These are phyloP conservation scores for Talaromyces borbonicus DNA, from an alignment of 495 filamentous ascomycete species.

Conservation along the genomic window DNA sequence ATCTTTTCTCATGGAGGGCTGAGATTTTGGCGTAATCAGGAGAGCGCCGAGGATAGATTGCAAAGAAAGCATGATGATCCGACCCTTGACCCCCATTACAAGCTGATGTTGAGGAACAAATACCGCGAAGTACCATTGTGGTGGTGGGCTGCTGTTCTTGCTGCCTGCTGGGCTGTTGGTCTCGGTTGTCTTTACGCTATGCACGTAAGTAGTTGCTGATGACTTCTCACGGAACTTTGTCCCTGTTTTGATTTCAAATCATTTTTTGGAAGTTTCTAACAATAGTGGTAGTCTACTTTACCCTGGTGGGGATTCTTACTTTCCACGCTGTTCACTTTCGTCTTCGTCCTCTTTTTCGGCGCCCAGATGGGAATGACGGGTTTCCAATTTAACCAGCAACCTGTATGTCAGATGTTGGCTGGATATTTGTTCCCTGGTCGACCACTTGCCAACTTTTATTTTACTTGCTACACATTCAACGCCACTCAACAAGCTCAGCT, in stretches of 20 bases:
- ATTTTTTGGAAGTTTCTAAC: background rate
- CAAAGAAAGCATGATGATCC: conserved; percentile 6
- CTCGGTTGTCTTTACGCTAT: conserved; percentile 28
- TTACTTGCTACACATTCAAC: conserved; percentile 24
- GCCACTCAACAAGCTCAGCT: conserved; percentile 18
- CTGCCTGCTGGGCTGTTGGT: conserved; percentile 31
- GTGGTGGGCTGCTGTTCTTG: conserved; percentile 35
- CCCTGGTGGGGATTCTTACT: conserved; percentile 43
- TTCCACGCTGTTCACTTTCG: conserved; percentile 23
- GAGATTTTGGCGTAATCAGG: conserved; percentile 21
- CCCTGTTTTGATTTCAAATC: background rate
- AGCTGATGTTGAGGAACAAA: conserved; percentile 18
- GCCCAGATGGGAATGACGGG: conserved; percentile 30
- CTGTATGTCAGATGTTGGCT: conserved; percentile 27
- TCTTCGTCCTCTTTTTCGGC: conserved; percentile 27
- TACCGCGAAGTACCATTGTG: conserved; percentile 35
- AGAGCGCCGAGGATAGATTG: conserved; percentile 11
- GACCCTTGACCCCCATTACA: conserved; percentile 30
- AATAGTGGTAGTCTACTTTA: conserved; percentile 27
- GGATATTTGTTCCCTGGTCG: conserved; percentile 27
- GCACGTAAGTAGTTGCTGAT: background rate
- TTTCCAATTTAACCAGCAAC: conserved; percentile 23
- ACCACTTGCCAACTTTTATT: conserved; percentile 24
- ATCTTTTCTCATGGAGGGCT: conserved; percentile 9
- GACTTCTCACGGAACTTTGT: background rate